Conservation (phyloP, 1,284 basidiomycete genomes). For the Puccinia coronata region DNA sequence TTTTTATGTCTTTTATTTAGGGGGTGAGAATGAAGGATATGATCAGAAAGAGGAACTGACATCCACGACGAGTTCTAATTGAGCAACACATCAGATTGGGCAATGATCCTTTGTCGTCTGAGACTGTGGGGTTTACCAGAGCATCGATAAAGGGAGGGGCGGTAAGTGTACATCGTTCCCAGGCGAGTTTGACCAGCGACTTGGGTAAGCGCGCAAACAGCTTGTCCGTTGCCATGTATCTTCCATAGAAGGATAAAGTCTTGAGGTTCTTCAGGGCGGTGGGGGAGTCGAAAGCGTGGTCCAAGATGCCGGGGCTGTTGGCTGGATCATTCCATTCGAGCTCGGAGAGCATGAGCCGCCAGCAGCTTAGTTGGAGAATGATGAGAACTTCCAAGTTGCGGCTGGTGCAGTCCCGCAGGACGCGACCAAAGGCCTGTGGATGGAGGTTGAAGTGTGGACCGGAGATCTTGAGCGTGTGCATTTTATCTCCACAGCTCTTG, state of each 20-base stretch:
- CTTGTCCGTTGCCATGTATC: background rate
- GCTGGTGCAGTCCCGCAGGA: background rate
- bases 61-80: background rate
- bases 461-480: background rate
- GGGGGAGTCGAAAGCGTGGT: background rate
- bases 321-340: background rate
- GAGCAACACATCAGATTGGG: conserved; percentile 7
- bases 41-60: background rate
- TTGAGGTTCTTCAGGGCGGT: background rate
- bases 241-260: background rate
- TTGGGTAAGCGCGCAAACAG: background rate
- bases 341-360: background rate
- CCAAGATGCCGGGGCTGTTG: background rate
- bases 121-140: background rate
- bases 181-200: background rate
- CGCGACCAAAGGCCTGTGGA: background rate
- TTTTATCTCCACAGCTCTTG: background rate
- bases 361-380: background rate
- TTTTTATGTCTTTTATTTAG: too few relatives aligned
- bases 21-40: too few relatives aligned
- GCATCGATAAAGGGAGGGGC: background rate
- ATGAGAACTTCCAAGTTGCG: background rate
- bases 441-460: background rate
- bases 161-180: background rate
- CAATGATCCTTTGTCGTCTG: background rate